Evolutionary conservation across 2,329 filamentous ascomycete genomes (phyloP).

Genomic region (Alternaria tenuissima): DNA sequence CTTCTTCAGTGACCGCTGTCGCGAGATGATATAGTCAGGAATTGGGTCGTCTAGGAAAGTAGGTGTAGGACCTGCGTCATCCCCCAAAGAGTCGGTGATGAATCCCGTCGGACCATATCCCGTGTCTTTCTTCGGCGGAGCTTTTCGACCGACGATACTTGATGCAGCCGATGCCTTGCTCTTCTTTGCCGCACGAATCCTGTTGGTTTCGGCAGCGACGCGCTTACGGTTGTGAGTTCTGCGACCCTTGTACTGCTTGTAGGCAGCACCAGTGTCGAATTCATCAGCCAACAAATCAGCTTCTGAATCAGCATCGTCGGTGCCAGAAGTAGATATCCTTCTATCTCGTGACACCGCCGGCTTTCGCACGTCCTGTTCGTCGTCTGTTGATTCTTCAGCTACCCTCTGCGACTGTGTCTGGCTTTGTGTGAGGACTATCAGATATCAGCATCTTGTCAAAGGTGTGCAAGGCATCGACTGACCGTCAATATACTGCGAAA

Average conservation of each 20-base stretch:
- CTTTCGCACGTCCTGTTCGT: background rate
- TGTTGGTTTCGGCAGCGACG: slow-evolving; percentile 58
- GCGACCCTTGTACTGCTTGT: slow-evolving; percentile 70
- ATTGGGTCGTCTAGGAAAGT: slow-evolving; percentile 67
- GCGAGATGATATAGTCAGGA: slow-evolving; percentile 56
- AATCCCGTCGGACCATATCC: slow-evolving; percentile 21
- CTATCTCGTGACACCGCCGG: background rate
- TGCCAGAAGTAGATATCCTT: slow-evolving; percentile 12
- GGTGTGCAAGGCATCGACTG: slow-evolving; percentile 1
- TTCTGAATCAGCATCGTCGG: slow-evolving; percentile 20
- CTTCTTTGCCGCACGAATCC: slow-evolving; percentile 58
- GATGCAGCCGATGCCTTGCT: slow-evolving; percentile 55
- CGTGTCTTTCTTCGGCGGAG: slow-evolving; percentile 28
- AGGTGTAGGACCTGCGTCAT: slow-evolving; percentile 60
- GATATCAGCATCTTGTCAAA: slow-evolving; percentile 14
- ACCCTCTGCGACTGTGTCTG: slow-evolving; percentile 35
- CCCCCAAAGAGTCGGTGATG: slow-evolving; percentile 31
- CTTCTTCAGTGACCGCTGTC: slow-evolving; percentile 73
- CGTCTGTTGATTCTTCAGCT: slow-evolving; percentile 1
- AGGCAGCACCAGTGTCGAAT: slow-evolving; percentile 60
- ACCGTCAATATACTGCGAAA: slow-evolving; percentile 48
- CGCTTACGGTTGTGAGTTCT: slow-evolving; percentile 64
- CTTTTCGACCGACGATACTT: slow-evolving; percentile 53
- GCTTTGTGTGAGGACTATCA: slow-evolving; percentile 36
- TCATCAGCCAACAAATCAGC: slow-evolving; percentile 59